Evolutionary conservation across 352 stramenopile genomes (phyloP).

Genomic region (Phytophthora agathidicida): DNA sequence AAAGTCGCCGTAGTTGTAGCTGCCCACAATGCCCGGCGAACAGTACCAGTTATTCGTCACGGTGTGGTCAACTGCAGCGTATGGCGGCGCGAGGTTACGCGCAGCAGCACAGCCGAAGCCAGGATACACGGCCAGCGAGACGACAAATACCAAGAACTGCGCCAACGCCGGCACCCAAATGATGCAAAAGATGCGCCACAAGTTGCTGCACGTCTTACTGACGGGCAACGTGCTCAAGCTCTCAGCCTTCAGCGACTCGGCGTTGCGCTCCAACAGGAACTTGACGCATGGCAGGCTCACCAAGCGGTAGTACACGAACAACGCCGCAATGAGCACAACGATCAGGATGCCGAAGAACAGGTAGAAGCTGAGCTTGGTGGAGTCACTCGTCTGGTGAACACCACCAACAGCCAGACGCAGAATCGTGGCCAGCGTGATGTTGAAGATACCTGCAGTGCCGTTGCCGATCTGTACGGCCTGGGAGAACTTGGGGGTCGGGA

Average conservation of each 20-base stretch:
- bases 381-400: slow-evolving; percentile 41
- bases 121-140: slow-evolving; percentile 56
- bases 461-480: slow-evolving; percentile 76
- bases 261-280: slow-evolving; percentile 64
- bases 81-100: slow-evolving; percentile 38
- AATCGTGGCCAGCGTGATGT: slow-evolving; percentile 62
- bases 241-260: slow-evolving; percentile 32
- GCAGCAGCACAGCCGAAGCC: slow-evolving; percentile 57
- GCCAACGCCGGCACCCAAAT: slow-evolving; percentile 52
- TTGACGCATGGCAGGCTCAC: slow-evolving; percentile 45
- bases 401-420: slow-evolving; percentile 58
- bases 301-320: slow-evolving; percentile 53
- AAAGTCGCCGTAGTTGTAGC: slow-evolving; percentile 74
- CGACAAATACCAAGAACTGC: slow-evolving; percentile 69
- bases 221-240: slow-evolving; percentile 38
- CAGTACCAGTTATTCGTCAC: slow-evolving; percentile 50
- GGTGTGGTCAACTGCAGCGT: slow-evolving; percentile 24
- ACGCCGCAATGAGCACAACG: slow-evolving; percentile 48
- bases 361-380: slow-evolving; percentile 53
- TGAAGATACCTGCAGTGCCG: slow-evolving; percentile 51
- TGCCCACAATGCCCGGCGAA: slow-evolving; percentile 56
- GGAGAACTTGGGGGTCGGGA: slow-evolving; percentile 70
- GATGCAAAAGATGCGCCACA: slow-evolving; percentile 53
- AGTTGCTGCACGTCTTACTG: slow-evolving; percentile 39
- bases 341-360: slow-evolving; percentile 67